Evolutionary conservation across 768 basidiomycete genomes (phyloP), one percentile per base, ranked within the genome.

Genomic region (Strobilomyces dryophilus): DNA sequence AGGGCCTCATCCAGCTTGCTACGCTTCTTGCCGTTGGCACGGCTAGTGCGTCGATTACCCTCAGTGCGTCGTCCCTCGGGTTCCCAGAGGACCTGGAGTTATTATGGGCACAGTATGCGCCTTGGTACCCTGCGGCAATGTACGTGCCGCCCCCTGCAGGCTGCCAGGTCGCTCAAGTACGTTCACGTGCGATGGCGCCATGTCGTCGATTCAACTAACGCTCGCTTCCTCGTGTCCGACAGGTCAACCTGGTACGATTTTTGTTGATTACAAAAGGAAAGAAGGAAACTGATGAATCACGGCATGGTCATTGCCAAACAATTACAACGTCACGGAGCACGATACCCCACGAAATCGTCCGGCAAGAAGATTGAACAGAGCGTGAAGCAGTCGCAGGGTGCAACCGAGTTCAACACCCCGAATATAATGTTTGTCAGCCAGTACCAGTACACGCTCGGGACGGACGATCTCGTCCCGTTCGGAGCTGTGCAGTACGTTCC

Each of bases 311-410:
- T n/a, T n/a, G n/a, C n/a, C n/a, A n/a, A n/a, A n/a, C 17, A 89
- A 87, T 69, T 92, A 4, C 85, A 89, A 67, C 75, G 90, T 4
- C 89, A 93, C 61, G 89, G 88, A 4, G 84, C 87, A 0, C 80
- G 90, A 29, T 89, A 75, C 61, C 90, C 90, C 0, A 86, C 84
- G 0, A 61, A 68, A 2, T 72, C 73, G 2, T 73, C 78, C 9
- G 66, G 69, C 1, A 54, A 59, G 8, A 53, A 59, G 21, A 85
- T 85, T 9, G 48, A 63, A 12, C 59, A 65, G 8, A 78, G 82
- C 0, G 60, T 93, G 11, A 53, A 63, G 8, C 85, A 84, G 60
- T 70, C 91, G 0, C 66, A 81, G 54, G 61, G 71, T 0, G 83
- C 74, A 9, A 62, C 66, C 0, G 55, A 65, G 4, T 81, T 75